Evolutionary conservation across 2,329 filamentous ascomycete species (phyloP).

Genomic region (Leptographium wingfieldii): DNA sequence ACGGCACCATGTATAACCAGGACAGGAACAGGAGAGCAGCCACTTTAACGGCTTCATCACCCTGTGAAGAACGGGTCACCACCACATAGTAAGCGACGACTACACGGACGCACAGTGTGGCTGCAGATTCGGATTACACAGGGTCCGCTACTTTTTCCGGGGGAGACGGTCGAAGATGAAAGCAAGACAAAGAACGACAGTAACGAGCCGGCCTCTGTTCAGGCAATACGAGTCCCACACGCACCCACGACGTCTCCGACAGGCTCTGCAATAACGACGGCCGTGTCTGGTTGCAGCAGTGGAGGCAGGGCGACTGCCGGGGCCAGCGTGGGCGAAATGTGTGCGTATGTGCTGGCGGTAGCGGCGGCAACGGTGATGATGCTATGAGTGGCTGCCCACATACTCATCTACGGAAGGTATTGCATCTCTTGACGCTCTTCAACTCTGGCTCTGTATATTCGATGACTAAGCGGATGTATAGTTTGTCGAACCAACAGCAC

Average conservation of each 20-base stretch:
- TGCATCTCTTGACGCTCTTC: too few relatives aligned
- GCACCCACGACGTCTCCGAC: neutral
- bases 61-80: neutral
- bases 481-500: too few relatives aligned
- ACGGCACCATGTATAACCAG: neutral
- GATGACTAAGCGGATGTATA: too few relatives aligned
- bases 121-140: too few relatives aligned
- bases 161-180: neutral
- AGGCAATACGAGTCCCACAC: neutral
- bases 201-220: neutral
- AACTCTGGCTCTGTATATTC: too few relatives aligned
- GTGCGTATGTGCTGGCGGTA: too few relatives aligned
- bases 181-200: neutral
- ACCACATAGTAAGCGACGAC: neutral
- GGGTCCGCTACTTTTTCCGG: neutral
- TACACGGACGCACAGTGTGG: neutral
- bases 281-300: neutral
- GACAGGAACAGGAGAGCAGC: neutral
- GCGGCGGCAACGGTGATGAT: too few relatives aligned
- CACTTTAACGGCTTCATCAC: neutral
- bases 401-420: too few relatives aligned
- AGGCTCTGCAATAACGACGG: neutral
- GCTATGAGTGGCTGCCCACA: too few relatives aligned
- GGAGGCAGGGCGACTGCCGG: too few relatives aligned
- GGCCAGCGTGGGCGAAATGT: too few relatives aligned